phyloP scores from a whole-genome alignment of 2,329 filamentous ascomycete species.

The Colletotrichum aenigma region DNA sequence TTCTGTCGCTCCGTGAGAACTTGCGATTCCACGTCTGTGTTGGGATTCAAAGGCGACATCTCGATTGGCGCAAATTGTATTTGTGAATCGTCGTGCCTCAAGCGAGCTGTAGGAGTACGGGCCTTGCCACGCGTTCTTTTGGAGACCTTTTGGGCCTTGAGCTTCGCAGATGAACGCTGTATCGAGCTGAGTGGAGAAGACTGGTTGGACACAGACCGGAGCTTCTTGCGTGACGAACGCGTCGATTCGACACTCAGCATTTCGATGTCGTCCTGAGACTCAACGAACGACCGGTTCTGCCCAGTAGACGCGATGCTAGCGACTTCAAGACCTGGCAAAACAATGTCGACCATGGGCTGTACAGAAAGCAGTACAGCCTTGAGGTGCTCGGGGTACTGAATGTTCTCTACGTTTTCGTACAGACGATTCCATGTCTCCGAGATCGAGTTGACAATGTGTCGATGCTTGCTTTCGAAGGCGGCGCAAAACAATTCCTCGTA shows the following conservation, averaged over 20 bases:
- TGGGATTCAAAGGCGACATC: constrained; percentile 54
- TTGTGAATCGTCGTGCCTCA: constrained; percentile 83
- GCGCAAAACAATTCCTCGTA: constrained; percentile 61
- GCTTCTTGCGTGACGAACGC: constrained; percentile 23
- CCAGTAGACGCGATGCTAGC: constrained; percentile 41
- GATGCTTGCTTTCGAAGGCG: constrained; percentile 63
- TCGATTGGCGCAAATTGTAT: constrained; percentile 76
- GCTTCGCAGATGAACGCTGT: constrained; percentile 32
- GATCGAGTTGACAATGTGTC: constrained; percentile 54
- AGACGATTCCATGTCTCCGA: constrained; percentile 70
- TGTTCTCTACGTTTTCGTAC: constrained; percentile 62
- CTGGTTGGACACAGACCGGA: constrained; percentile 22
- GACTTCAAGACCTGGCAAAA: constrained; percentile 47
- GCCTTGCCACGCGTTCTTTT: background rate
- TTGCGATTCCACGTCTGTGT: constrained; percentile 66
- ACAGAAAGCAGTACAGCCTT: constrained; percentile 66
- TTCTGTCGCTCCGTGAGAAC: constrained; percentile 79
- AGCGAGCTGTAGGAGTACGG: constrained; percentile 47
- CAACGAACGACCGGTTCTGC: constrained; percentile 46
- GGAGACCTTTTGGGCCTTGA: constrained; percentile 26
- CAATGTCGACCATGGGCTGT: constrained; percentile 54
- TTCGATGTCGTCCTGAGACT: constrained; percentile 52
- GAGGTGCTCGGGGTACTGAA: constrained; percentile 70
- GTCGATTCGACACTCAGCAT: constrained; percentile 24
- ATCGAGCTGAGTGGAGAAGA: constrained; percentile 36